Evolutionary conservation across 306 rosid species (phyloP), one percentile per base, ranked within the genome.

Genomic region (Cucurbita maxima): DNA sequence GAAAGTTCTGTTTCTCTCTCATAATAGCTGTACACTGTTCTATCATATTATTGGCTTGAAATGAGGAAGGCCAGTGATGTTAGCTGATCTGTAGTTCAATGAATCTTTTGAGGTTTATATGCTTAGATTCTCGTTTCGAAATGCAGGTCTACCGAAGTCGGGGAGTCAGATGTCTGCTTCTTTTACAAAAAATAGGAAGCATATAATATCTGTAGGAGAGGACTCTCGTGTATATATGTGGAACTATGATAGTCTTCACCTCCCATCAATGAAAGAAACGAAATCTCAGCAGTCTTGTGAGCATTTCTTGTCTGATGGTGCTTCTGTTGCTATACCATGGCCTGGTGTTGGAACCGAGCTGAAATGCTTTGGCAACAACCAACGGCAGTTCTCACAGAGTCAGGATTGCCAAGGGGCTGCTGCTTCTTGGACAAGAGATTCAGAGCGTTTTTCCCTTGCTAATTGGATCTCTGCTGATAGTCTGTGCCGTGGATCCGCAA

Each of bases 151-250:
- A 82, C 58, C 86, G 41, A 90, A 79, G 82, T 90, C 91, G 8
- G 87, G 95, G 71, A 82, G 97, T 76, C 99, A 94, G 64, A 85
- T 76, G 84, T 86, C 88, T 8, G 95, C 87, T 71, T 90, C 97
- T 54, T 89, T 89, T 62, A 84, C 95, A 0, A 67, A 86, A 3
- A 79, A 79, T 51, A 95, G 83, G 69, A 84, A 79, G 22, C 97
- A 84, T 63, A 82, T 91, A 71, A 72, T 87, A 82, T 94, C 99
- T 5, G 83, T 84, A 2, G 99, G 91, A 58, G 92, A 81, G 34
- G 99, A 94, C 79, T 87, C 90, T 6, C 90, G 68, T 12, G 88
- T 93, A 25, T 93, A 93, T 75, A 55, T 88, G 10, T 90, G 98
- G 94, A 86, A 88, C 86, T 71, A 75, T 47, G 78, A 86, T 4